phyloP scores from a whole-genome alignment of 1,139 yeast species.

The Debaryomycetaceae sp. region DNA sequence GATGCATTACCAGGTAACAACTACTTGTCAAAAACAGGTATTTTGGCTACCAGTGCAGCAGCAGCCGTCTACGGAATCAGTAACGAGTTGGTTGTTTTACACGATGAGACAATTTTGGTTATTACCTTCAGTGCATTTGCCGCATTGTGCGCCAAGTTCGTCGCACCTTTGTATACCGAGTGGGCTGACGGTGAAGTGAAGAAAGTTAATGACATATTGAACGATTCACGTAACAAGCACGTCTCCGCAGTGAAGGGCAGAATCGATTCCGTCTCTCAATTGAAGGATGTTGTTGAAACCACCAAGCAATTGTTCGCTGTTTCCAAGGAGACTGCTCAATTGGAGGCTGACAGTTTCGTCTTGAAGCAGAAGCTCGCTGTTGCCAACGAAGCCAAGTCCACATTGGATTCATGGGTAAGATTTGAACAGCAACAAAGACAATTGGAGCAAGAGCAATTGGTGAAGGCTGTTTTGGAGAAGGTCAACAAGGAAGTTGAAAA shows the following conservation, averaged over 20 bases:
- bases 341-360: slow-evolving; percentile 92
- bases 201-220: slow-evolving; percentile 76
- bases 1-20: slow-evolving; percentile 93
- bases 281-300: slow-evolving; percentile 87
- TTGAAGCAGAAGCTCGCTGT: slow-evolving; percentile 87
- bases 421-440: slow-evolving; percentile 96
- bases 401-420: slow-evolving; percentile 98
- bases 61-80: slow-evolving; percentile 93
- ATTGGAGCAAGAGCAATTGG: slow-evolving; percentile 90
- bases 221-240: slow-evolving; percentile 86
- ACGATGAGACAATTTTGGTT: slow-evolving; percentile 88
- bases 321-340: slow-evolving; percentile 93
- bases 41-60: slow-evolving; percentile 91
- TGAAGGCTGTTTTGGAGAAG: slow-evolving; percentile 81
- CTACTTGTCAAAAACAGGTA: slow-evolving; percentile 86
- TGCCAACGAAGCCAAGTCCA: slow-evolving; percentile 88
- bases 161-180: slow-evolving; percentile 92
- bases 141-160: slow-evolving; percentile 75
- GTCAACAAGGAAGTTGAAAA: slow-evolving; percentile 81
- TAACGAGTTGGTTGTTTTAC: slow-evolving; percentile 86
- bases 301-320: slow-evolving; percentile 90
- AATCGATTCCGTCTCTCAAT: slow-evolving; percentile 81
- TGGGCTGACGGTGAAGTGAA: slow-evolving; percentile 92
- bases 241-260: slow-evolving; percentile 90
- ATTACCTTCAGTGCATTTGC: slow-evolving; percentile 76